Evolutionary conservation across 345 rosid genomes (phyloP).

Genomic region (Rhizophora mangle): DNA sequence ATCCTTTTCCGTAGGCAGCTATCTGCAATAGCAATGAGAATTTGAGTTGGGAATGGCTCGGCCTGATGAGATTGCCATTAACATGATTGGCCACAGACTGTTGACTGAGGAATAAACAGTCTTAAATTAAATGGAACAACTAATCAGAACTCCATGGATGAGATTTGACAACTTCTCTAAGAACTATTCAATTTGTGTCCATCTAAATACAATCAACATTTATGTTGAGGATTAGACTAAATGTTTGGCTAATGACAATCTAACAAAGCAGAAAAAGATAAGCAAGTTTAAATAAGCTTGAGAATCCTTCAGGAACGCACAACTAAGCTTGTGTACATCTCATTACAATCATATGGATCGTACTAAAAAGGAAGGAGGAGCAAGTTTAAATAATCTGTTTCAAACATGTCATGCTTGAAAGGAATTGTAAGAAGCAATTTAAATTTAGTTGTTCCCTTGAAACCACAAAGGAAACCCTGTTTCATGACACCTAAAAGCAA

Average conservation of each 20-base stretch:
- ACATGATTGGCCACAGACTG: background rate
- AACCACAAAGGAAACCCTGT: background rate
- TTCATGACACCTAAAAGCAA: no score
- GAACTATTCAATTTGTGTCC: no score
- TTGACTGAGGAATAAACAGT: background rate
- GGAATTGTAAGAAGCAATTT: constrained; percentile 8
- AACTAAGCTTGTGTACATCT: no score
- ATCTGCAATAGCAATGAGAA: constrained; percentile 37
- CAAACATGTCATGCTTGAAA: background rate
- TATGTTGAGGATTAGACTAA: no score
- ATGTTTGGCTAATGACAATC: no score
- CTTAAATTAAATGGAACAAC: no score
- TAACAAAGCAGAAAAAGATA: no score
- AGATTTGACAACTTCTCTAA: no score
- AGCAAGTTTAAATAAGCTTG: no score
- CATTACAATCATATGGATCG: background rate
- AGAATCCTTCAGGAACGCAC: no score
- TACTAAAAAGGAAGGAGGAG: constrained; percentile 7
- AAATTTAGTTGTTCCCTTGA: background rate
- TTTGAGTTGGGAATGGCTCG: background rate
- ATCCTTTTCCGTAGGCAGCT: constrained; percentile 91
- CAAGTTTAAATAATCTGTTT: background rate
- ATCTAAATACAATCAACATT: no score
- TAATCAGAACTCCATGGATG: no score
- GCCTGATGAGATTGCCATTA: background rate